A percentile compares a stretch with the other conserved stretches of the same genome.
These are phyloP conservation scores for Echeveria elegans DNA, from an alignment of 164 flowering plant species.

Conservation along the genomic window DNA sequence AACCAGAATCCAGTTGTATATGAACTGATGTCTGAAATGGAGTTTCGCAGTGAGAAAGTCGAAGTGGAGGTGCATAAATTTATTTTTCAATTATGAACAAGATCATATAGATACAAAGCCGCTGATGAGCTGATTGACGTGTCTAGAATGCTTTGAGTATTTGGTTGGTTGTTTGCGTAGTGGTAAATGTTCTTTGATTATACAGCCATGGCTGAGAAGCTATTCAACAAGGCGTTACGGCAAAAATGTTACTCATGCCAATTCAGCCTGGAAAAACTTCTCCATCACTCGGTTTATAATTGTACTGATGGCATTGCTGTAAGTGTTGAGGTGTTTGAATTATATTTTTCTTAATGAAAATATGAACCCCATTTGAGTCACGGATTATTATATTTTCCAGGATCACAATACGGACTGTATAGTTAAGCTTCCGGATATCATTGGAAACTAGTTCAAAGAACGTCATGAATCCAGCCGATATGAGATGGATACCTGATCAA, in stretches of 20 bases:
- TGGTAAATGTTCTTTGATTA: no score
- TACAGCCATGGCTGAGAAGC: slow-evolving; percentile 73
- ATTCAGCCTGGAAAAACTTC: slow-evolving; percentile 88
- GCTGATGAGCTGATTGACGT: no score
- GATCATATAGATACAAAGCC: no score
- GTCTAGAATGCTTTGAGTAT: neutral
- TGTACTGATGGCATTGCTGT: no score
- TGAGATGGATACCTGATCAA: neutral
- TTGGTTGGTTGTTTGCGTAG: neutral
- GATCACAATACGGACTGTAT: slow-evolving; percentile 86
- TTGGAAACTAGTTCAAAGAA: slow-evolving; percentile 9
- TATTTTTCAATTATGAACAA: no score
- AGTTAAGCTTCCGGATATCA: slow-evolving; percentile 71
- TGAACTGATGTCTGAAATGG: slow-evolving; percentile 97
- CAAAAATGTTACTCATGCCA: slow-evolving; percentile 46
- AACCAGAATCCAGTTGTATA: slow-evolving; percentile 92
- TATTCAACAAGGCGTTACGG: slow-evolving; percentile 81
- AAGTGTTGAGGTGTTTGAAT: slow-evolving; percentile 28
- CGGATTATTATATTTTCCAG: slow-evolving; percentile 29
- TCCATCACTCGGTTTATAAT: slow-evolving; percentile 72
- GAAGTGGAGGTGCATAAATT: slow-evolving; percentile 57
- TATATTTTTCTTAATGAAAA: neutral
- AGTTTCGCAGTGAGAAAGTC: slow-evolving; percentile 62
- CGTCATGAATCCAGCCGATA: neutral
- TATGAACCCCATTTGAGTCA: neutral